Evolutionary conservation across 306 rosid species (phyloP).

Genomic region (Leucaena leucocephala): DNA sequence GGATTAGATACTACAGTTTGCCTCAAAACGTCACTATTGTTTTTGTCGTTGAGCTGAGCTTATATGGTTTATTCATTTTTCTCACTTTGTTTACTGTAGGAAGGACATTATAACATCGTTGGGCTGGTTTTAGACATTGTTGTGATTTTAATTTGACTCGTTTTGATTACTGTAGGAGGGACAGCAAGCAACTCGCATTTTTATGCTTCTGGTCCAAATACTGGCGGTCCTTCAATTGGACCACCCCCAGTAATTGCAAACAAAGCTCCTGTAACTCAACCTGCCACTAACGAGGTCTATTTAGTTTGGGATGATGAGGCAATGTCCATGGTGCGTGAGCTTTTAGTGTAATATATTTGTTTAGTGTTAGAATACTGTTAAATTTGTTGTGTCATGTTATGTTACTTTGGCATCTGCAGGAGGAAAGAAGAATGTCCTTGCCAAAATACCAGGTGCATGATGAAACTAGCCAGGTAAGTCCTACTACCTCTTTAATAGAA

Average conservation of each 20-base stretch:
- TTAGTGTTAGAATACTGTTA: not conserved
- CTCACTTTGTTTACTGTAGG: slow-evolving; percentile 45
- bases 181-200: slow-evolving; percentile 71
- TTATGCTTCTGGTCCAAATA: slow-evolving; percentile 97
- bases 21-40: not conserved
- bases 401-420: slow-evolving; percentile 59
- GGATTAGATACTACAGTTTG: not conserved
- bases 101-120: slow-evolving; percentile 36
- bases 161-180: slow-evolving; percentile 55
- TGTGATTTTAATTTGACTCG: slow-evolving; percentile 28
- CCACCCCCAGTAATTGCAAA: slow-evolving; percentile 98
- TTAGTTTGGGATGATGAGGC: slow-evolving; percentile 99
- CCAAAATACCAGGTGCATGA: slow-evolving; percentile 99
- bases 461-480: slow-evolving; percentile 99
- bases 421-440: slow-evolving; percentile 97
- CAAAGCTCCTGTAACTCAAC: slow-evolving; percentile 82
- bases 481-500: slow-evolving; percentile 68
- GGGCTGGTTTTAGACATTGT: slow-evolving; percentile 16
- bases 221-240: slow-evolving; percentile 98
- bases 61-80: slow-evolving; percentile 24
- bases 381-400: slow-evolving; percentile 33
- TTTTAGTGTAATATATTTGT: slow-evolving; percentile 15
- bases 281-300: slow-evolving; percentile 92
- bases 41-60: not conserved
- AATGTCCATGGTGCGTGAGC: slow-evolving; percentile 89